A percentile compares a stretch with the other conserved stretches of the same genome.
Evolutionary conservation across 768 basidiomycete species (phyloP).

Genomic region (Psilocybe subaeruginosa): DNA sequence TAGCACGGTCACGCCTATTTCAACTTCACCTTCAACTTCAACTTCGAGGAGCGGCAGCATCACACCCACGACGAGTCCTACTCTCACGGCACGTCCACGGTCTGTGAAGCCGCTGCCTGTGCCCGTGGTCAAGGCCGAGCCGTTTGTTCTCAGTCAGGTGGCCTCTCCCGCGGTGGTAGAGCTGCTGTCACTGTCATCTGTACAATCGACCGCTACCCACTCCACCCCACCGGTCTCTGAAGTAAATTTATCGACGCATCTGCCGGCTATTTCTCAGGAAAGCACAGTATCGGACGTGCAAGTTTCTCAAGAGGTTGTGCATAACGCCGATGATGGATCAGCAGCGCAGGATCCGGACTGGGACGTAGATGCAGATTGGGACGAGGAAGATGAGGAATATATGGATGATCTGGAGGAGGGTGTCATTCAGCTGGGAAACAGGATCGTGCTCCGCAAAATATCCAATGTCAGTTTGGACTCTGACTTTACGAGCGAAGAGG

Average conservation of each 20-base stretch:
- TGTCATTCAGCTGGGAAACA: neutral
- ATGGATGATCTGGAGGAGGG: neutral
- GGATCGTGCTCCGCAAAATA: neutral
- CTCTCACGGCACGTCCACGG: neutral
- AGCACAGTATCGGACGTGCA: too few relatives aligned
- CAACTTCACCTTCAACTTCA: neutral
- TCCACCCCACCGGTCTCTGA: too few relatives aligned
- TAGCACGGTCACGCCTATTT: neutral
- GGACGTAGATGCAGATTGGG: neutral
- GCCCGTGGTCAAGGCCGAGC: neutral
- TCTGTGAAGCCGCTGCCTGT: constrained; percentile 9
- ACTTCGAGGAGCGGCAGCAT: neutral
- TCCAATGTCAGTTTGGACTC: neutral
- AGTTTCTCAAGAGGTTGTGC: too few relatives aligned
- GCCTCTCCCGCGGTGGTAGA: too few relatives aligned
- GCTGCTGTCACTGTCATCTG: too few relatives aligned
- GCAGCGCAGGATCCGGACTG: too few relatives aligned
- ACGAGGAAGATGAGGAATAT: constrained; percentile 1
- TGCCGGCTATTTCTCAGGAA: too few relatives aligned
- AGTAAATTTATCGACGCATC: too few relatives aligned
- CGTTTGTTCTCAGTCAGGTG: too few relatives aligned
- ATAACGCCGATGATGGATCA: too few relatives aligned
- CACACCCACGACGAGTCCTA: neutral
- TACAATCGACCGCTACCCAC: too few relatives aligned
- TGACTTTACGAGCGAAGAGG: constrained; percentile 6